These are phyloP conservation scores for Magnaporthales sp. DNA, from an alignment of 2,329 filamentous ascomycete genomes.

Conservation along the genomic window DNA sequence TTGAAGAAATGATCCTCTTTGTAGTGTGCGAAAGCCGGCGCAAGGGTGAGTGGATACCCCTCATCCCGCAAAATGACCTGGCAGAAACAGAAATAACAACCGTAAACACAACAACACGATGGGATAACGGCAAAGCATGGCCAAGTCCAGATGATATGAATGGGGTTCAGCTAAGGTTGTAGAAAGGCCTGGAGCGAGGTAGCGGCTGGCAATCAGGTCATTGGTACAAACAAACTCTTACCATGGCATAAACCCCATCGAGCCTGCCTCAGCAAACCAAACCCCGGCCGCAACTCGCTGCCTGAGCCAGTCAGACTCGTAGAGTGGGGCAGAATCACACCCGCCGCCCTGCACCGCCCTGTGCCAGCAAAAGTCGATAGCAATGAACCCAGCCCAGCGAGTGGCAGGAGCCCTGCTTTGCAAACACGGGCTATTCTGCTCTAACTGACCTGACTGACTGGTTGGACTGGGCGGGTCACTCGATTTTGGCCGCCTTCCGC, in stretches of 20 bases:
- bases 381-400: neutral
- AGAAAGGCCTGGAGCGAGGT: no score
- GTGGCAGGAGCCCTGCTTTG: neutral
- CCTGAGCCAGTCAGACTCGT: neutral
- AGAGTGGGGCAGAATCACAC: neutral
- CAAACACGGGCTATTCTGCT: neutral
- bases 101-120: neutral
- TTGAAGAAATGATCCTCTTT: neutral
- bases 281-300: neutral
- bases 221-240: neutral
- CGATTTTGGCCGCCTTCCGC: constrained; percentile 6
- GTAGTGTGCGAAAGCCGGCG: neutral
- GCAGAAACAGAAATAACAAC: neutral
- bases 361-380: neutral
- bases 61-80: neutral
- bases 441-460: constrained; percentile 4
- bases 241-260: neutral
- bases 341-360: neutral
- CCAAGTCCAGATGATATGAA: neutral
- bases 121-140: neutral
- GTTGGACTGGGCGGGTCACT: neutral
- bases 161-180: neutral
- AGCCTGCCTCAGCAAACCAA: neutral
- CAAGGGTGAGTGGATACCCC: neutral
- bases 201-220: no score